phyloP scores from a whole-genome alignment of 2,329 filamentous ascomycete genomes.

The Thielaviopsis populi region DNA sequence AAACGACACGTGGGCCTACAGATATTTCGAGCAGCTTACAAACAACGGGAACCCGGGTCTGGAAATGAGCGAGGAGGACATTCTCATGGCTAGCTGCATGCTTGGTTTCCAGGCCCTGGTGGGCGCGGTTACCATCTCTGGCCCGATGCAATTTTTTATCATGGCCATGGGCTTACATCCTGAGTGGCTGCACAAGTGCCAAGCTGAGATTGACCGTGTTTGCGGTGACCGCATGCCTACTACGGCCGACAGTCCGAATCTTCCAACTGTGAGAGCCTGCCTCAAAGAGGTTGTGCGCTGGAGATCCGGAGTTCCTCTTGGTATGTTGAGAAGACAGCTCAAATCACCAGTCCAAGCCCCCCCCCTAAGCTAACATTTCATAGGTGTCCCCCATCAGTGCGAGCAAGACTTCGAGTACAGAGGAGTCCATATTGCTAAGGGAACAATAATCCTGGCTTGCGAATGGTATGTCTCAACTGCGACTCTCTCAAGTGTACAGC shows the following conservation, averaged over 20 bases:
- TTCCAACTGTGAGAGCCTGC: slow-evolving; percentile 40
- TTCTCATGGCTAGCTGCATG: slow-evolving; percentile 35
- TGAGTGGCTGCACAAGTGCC: slow-evolving; percentile 36
- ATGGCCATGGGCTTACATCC: slow-evolving; percentile 39
- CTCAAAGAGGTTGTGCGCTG: slow-evolving; percentile 45
- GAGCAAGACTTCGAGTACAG: slow-evolving; percentile 32
- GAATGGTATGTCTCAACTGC: slow-evolving; percentile 29
- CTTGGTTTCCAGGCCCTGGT: slow-evolving; percentile 37
- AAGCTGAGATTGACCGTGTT: slow-evolving; percentile 42
- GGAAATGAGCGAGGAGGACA: slow-evolving; percentile 29
- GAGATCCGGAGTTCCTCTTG: slow-evolving; percentile 40
- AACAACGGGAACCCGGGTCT: slow-evolving; percentile 27
- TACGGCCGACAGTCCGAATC: slow-evolving; percentile 32
- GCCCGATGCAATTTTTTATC: slow-evolving; percentile 36
- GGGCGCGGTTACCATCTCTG: slow-evolving; percentile 35
- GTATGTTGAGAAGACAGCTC: slow-evolving; percentile 22
- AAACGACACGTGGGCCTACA: slow-evolving; percentile 32
- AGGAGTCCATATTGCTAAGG: slow-evolving; percentile 34
- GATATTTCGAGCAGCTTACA: slow-evolving; percentile 33
- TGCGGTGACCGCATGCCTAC: slow-evolving; percentile 39
- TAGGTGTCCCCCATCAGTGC: slow-evolving; percentile 34
- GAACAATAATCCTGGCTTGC: slow-evolving; percentile 34
- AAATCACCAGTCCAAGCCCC: neutral
- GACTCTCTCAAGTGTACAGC: neutral
- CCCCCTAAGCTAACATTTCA: neutral